A percentile compares a stretch with the other conserved stretches of the same genome.
Conservation (phyloP, 441 rosid species). For the Melianthus villosus region DNA sequence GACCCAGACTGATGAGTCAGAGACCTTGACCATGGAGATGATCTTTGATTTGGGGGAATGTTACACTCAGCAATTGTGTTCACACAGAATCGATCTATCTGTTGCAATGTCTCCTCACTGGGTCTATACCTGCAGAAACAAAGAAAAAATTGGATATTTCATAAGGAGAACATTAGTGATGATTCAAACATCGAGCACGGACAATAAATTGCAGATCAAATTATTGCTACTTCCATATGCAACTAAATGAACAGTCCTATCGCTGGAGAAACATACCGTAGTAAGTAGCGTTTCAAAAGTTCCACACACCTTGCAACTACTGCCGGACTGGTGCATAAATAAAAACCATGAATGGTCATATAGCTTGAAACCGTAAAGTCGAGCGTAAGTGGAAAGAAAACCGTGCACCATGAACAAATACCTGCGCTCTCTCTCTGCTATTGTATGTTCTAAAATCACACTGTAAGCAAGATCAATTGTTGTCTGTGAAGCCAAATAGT, state of each 20-base stretch:
- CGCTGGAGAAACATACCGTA: conserved; percentile 42
- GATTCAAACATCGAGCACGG: too few species aligned
- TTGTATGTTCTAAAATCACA: conserved; percentile 84
- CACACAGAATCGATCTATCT: conserved; percentile 78
- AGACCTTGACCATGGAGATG: conserved; percentile 33
- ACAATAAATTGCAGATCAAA: conserved; percentile 2
- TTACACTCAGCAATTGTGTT: conserved; percentile 65
- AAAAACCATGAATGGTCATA: neutral
- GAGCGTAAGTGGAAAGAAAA: too few species aligned
- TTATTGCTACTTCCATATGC: conserved; percentile 3
- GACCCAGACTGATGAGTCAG: conserved; percentile 27
- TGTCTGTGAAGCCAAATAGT: conserved; percentile 60
- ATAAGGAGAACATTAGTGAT: too few species aligned
- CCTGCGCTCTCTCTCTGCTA: conserved; percentile 98
- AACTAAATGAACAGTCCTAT: conserved; percentile 7
- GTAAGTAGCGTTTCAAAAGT: conserved; percentile 73
- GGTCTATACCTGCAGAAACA: conserved; percentile 73
- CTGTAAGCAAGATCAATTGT: conserved; percentile 75
- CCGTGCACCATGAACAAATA: conserved; percentile 17
- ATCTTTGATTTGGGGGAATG: conserved; percentile 35
- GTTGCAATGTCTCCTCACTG: conserved; percentile 76
- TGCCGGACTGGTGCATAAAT: conserved; percentile 66
- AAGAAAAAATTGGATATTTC: conserved; percentile 10
- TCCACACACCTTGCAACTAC: conserved; percentile 92
- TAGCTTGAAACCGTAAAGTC: neutral